Conservation (phyloP, 441 rosid species). For the Croton laevigatus region DNA sequence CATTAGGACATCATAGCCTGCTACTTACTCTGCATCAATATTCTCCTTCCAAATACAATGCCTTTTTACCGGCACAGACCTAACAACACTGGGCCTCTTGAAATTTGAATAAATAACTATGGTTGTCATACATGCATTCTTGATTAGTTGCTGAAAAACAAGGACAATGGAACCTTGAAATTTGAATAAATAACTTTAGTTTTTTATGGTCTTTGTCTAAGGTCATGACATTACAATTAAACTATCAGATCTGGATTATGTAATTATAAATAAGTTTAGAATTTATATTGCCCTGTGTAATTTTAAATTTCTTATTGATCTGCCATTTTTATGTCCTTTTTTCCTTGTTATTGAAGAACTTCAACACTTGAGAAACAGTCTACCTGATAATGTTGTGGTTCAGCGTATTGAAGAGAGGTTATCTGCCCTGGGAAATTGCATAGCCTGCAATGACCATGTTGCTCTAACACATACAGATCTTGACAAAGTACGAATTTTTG, state of each 20-base stretch:
- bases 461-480: slow-evolving; percentile 92
- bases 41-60: background rate
- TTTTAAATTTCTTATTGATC: background rate
- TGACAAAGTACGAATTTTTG: slow-evolving; percentile 49
- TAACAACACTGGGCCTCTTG: too few species aligned
- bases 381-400: slow-evolving; percentile 86
- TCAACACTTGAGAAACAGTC: slow-evolving; percentile 89
- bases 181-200: too few species aligned
- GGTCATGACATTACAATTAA: background rate
- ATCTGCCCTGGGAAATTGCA: slow-evolving; percentile 90
- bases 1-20: background rate
- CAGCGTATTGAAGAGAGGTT: slow-evolving; percentile 84
- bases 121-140: too few species aligned
- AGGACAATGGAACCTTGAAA: too few species aligned
- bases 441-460: slow-evolving; percentile 95
- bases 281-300: background rate
- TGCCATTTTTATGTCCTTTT: background rate
- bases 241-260: background rate
- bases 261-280: background rate
- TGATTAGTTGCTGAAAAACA: too few species aligned
- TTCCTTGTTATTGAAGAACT: slow-evolving; percentile 51
- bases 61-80: background rate
- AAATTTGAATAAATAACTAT: too few species aligned
- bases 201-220: background rate
- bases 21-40: background rate